These are phyloP conservation scores for Fraxinus baroniana DNA, from an alignment of 305 asterid species.

Conservation along the genomic window DNA sequence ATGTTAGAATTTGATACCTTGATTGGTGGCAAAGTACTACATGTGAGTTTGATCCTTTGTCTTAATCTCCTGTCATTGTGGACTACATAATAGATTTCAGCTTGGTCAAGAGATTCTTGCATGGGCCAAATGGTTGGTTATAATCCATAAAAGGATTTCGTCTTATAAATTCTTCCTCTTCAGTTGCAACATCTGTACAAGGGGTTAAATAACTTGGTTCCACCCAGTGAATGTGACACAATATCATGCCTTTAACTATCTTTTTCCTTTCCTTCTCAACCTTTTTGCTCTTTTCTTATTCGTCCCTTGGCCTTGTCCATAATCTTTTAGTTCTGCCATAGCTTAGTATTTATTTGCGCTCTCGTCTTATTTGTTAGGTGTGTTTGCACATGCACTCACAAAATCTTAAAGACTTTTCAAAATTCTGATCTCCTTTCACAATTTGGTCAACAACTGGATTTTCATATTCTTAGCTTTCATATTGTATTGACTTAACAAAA, in stretches of 20 bases:
- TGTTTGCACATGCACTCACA: neutral
- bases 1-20: neutral
- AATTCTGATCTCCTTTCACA: neutral
- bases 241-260: neutral
- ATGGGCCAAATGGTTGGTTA: neutral
- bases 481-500: conserved; percentile 24
- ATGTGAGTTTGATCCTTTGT: neutral
- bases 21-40: neutral
- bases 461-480: neutral
- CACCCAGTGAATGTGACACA: neutral
- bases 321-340: neutral
- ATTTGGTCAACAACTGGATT: neutral
- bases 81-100: neutral
- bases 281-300: neutral
- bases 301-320: neutral
- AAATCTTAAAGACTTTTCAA: neutral
- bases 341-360: neutral
- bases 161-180: neutral
- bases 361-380: neutral
- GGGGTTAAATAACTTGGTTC: neutral
- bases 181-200: neutral
- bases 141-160: neutral
- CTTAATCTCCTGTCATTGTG: conserved; percentile 2
- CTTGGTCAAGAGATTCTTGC: neutral
- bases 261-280: neutral